phyloP scores from a whole-genome alignment of 1,139 yeast species.

The Trichomonascaceae sp. region DNA sequence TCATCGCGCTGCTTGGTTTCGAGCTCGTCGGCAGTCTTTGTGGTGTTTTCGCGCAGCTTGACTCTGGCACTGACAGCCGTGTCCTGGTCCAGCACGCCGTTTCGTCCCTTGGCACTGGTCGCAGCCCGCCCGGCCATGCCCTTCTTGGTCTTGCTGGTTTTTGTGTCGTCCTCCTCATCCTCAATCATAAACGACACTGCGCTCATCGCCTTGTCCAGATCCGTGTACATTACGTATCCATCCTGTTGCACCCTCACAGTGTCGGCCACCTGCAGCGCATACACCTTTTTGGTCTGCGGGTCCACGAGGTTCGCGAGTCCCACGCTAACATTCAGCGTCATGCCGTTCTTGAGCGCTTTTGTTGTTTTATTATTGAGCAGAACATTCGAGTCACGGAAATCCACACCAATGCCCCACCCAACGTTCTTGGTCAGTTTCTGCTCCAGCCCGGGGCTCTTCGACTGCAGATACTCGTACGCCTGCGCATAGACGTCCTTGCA shows the following conservation, averaged over 20 bases:
- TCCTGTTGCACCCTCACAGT: constrained; percentile 58
- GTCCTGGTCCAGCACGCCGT: constrained; percentile 1
- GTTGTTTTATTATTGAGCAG: constrained; percentile 65
- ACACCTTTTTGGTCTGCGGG: constrained; percentile 31
- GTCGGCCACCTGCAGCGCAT: constrained; percentile 70
- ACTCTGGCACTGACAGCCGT: constrained; percentile 6
- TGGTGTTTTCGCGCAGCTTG: constrained; percentile 67
- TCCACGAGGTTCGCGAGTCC: constrained; percentile 53
- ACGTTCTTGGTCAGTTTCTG: constrained; percentile 61
- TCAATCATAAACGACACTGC: constrained; percentile 80
- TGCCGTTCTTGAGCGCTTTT: constrained; percentile 54
- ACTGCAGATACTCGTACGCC: constrained; percentile 43
- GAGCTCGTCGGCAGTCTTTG: constrained; percentile 55
- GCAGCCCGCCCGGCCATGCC: constrained; percentile 20
- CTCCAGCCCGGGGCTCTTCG: constrained; percentile 48
- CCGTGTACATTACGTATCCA: constrained; percentile 56
- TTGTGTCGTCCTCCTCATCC: constrained; percentile 26
- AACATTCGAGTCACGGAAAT: constrained; percentile 71
- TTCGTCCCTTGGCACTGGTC: not conserved
- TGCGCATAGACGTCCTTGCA: constrained; percentile 57
- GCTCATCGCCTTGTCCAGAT: constrained; percentile 55
- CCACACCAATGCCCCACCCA: constrained; percentile 88
- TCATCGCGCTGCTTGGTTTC: constrained; percentile 74
- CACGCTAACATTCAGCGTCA: constrained; percentile 61
- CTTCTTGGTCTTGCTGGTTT: constrained; percentile 11